Evolutionary conservation across 2,329 filamentous ascomycete species (phyloP), one percentile per base, ranked within the genome.

Genomic region (Alternaria hordeiaustralica): DNA sequence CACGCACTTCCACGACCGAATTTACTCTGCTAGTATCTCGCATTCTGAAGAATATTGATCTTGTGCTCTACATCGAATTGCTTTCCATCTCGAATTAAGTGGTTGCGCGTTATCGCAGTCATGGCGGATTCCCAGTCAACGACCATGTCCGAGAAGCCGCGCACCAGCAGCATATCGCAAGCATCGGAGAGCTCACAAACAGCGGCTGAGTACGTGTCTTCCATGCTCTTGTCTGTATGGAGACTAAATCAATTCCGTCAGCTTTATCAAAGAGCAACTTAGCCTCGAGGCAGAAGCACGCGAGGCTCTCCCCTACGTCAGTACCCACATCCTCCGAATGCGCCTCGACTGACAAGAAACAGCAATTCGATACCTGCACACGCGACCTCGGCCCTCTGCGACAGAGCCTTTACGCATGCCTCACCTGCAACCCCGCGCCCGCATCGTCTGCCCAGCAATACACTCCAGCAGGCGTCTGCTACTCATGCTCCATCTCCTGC

Each of bases 281-380:
- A 89, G 91, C 70, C 90, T 99, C 57, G 96, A 99, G 82, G 93
- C 92, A 20, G 96, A 99, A 82, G 96, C 96, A 50, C 93, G 94
- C 72, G 95, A 99, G 84, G 92, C 92, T 65, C 87, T 99, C 7
- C 96, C 96, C 69, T 99, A 97, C 78, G 93, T 96, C 83, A 74
- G 88, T 71, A 30, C 45, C 45, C 20, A 45, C 36, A 74, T n/a
- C 15, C 23, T n/a, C 33, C 20, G 15, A n/a, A 18, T 30, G 26
- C 23, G 28, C 46, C 15, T 33, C 45, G 26, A 55, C 68, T 77
- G 58, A 76, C 62, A 45, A 47, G 30, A 21, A 3, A 15, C 69
- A 96, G 92, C 94, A 96, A 81, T 97, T 98, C 78, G 93, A 97
- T 72, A 90, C 90, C 50, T 99, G 96, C 82, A 98, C 96, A 51